Evolutionary conservation across 805 yeast genomes (phyloP), one percentile per base, ranked within the genome.

Genomic region (Kluyveromyces lactis): DNA sequence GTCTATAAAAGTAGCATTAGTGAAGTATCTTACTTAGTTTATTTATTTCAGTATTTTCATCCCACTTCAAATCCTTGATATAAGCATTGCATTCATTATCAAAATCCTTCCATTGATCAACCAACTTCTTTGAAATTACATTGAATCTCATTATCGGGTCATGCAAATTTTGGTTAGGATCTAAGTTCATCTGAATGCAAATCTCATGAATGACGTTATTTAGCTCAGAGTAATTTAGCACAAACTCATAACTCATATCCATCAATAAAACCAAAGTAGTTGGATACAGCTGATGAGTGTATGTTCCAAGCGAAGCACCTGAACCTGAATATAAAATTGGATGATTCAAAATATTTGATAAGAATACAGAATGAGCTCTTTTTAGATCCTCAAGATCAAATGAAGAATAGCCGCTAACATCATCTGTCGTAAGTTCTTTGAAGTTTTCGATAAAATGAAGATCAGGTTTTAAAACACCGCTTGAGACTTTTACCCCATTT

Each of bases 371-470:
- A 47, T 71, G 75, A 12, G 63, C 37, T 4, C 46, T 28, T 9
- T 65, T 61, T 10, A 80, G 50, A 31, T 76, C 78, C 46, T 78
- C 80, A 36, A 80, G 56, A 10, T 73, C 68, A 33, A 62, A 61
- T 13, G 61, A 64, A 31, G 58, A 57, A 39, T 50, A 41, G 0
- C 34, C 40, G 24, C 46, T 49, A 1, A 10, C 16, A 26, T 26
- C 26, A 7, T 8, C 13, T 3, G 16, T 12, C 6, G 13, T 2
- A 6, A 11, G 7, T 10, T 13, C 10, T 7, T 21, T 36, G 13
- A 32, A 17, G 10, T 36, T 27, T 17, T 24, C 28, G 18, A 43
- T 4, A 6, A 37, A 30, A 6, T 50, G 46, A 1, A 33, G 21
- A 6, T 46, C 45, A 4, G 71, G 69, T 32, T 49, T 50, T 30